These are phyloP conservation scores for Candida nemodendra DNA, from an alignment of 805 yeast species.

Conservation along the genomic window DNA sequence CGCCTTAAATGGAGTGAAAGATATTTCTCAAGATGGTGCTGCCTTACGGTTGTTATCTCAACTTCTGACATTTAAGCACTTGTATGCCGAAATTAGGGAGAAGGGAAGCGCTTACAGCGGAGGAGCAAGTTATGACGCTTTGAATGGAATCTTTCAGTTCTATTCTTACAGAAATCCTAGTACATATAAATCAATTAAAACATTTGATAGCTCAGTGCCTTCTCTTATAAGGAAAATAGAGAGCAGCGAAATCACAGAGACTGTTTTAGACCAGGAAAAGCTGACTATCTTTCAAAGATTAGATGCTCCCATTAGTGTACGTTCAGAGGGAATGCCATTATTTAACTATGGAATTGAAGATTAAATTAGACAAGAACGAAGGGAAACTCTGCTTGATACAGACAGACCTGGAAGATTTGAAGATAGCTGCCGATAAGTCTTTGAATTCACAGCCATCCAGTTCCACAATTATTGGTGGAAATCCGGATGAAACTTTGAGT, in stretches of 20 bases:
- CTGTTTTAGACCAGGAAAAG: conserved; percentile 85
- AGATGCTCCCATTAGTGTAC: conserved; percentile 85
- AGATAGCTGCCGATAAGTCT: conserved; percentile 2
- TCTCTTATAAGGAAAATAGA: conserved; percentile 37
- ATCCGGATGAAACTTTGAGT: background rate
- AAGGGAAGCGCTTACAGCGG: conserved; percentile 99
- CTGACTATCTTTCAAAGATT: conserved; percentile 85
- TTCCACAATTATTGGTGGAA: conserved; percentile 12
- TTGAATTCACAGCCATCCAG: conserved; percentile 4
- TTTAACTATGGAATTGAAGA: conserved; percentile 73
- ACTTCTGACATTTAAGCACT: conserved; percentile 72
- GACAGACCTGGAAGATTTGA: conserved; percentile 62
- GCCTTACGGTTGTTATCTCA: conserved; percentile 80
- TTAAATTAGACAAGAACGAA: conserved; percentile 75
- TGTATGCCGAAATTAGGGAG: conserved; percentile 89
- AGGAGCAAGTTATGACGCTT: conserved; percentile 79
- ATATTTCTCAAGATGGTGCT: conserved; percentile 75
- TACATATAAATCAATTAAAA: conserved; percentile 63
- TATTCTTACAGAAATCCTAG: conserved; percentile 96
- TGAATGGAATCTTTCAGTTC: conserved; percentile 76
- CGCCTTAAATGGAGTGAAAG: conserved; percentile 64
- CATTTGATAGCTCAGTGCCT: conserved; percentile 53
- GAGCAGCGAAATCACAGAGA: conserved; percentile 33
- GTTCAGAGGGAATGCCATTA: conserved; percentile 67
- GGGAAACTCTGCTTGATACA: conserved; percentile 69